phyloP scores from a whole-genome alignment of 2,329 filamentous ascomycete genomes.

The Monilinia laxa region DNA sequence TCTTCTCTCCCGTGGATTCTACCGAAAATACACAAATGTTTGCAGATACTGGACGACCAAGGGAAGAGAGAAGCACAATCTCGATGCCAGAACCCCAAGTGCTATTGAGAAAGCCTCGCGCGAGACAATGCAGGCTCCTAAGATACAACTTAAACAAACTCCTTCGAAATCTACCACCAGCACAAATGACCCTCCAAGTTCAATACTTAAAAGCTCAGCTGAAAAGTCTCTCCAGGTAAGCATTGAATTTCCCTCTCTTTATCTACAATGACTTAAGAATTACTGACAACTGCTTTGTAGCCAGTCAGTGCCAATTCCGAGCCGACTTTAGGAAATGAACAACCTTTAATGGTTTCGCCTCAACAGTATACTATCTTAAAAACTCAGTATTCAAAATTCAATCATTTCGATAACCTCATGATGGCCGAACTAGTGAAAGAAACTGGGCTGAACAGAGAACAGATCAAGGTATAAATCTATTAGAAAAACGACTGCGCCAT shows the following conservation, averaged over 20 bases:
- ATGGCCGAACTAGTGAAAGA: background rate
- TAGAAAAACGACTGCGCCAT: background rate
- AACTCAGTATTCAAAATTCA: background rate
- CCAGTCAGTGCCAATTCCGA: background rate
- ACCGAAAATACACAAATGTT: slow-evolving; percentile 2
- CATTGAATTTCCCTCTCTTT: background rate
- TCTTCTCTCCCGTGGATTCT: background rate
- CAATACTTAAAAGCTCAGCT: background rate
- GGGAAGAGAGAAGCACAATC: slow-evolving; percentile 8
- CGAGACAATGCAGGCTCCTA: background rate
- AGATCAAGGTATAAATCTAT: slow-evolving; percentile 2
- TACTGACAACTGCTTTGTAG: background rate
- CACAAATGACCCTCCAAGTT: background rate
- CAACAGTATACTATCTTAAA: background rate
- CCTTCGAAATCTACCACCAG: too few species aligned
- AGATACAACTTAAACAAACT: background rate
- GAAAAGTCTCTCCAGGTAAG: background rate
- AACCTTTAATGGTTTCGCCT: background rate
- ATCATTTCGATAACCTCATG: background rate
- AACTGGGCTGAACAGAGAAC: slow-evolving; percentile 5
- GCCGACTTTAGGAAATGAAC: background rate
- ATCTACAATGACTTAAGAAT: background rate
- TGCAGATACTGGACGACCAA: slow-evolving; percentile 9
- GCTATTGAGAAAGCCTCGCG: background rate
- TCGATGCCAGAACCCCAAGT: slow-evolving; percentile 3